Base-by-base conservation (phyloP, 768 basidiomycete genomes). In the Pleurotus tuoliensis region DNA sequence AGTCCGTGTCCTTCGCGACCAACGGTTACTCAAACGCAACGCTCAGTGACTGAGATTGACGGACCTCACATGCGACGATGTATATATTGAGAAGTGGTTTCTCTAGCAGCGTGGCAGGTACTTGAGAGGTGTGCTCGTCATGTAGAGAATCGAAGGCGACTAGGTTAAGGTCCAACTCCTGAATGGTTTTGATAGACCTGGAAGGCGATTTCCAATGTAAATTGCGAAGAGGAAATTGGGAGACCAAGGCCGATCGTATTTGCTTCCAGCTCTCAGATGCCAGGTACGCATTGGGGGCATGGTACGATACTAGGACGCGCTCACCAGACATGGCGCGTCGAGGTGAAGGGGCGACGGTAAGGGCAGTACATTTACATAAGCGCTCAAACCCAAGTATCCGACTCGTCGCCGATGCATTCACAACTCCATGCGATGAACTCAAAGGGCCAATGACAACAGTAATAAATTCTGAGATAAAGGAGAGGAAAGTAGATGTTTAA, bases 191-290 rank as follows among this genome's bases (percentile, higher is more conserved):
- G 43, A 94, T 75, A 13, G 83, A 83, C 43, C 87, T 78, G 2
- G 85, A 82, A 3, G 81, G 64, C 15, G 90, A 81, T 69, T 91
- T 95, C 95, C 97, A 98, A 70, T 98, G 92, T 24, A 98, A 81
- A 71, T 88, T 95, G 50, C 88, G 84, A 53, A 99, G 76, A 0
- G 97, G 97, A 5, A 92, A 71, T 62, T 90, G 90, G 1, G 83
- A 79, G n/a, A 76, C 68, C 34, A 94, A 72, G 3, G 87, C 82
- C 15, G 75, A 69, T 58, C 83, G 76, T 24, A 91, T 79, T 66
- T 90, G 87, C 57, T 75, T 80, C 86, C 90, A 93, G 64, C 80
- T 84, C 39, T 84, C 82, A 1, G 92, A 90, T 5, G 83, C 75
- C 20, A 88, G 75, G 63, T 88, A 85, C 34, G 81, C 68, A 16